Percentiles rank a stretch among this genome's conserved stretches.
Conservation (phyloP, 2,329 filamentous ascomycete genomes). For the Talaromyces sp. region DNA sequence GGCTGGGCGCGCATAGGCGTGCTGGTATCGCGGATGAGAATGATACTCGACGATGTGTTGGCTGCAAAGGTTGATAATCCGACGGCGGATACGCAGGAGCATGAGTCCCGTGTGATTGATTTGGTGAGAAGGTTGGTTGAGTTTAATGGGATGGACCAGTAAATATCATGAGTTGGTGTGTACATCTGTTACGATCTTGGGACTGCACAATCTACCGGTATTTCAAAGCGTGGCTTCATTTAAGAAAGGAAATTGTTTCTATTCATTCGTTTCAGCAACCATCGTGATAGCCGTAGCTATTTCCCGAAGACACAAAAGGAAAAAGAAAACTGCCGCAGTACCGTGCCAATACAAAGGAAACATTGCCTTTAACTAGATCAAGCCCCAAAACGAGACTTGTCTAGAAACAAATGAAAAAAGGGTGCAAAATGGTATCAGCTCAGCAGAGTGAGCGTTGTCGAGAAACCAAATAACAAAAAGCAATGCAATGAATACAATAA, state of each 20-base stretch:
- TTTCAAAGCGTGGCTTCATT: neutral
- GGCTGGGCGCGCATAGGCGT: conserved; percentile 96
- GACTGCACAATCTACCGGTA: neutral
- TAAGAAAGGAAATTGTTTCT: neutral
- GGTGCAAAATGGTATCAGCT: conserved; percentile 15
- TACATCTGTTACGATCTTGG: neutral
- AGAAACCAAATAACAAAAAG: neutral
- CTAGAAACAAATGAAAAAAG: conserved; percentile 10
- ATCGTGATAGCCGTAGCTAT: neutral
- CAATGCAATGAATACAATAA: conserved; percentile 8
- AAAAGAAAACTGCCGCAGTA: neutral
- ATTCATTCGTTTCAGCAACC: neutral
- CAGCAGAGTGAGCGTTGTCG: conserved; percentile 11
- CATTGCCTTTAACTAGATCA: neutral
- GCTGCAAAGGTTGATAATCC: conserved; percentile 76
- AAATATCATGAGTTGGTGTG: neutral
- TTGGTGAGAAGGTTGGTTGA: conserved; percentile 78
- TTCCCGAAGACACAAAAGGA: neutral
- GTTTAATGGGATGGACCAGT: conserved; percentile 74
- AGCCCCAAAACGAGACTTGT: neutral
- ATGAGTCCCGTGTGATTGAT: conserved; percentile 56
- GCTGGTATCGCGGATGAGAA: conserved; percentile 72
- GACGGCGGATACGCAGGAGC: neutral
- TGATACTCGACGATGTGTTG: conserved; percentile 81
- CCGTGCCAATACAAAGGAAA: neutral